Conservation (phyloP, 371 early-diverging fungal genomes). For the Funneliformis caledonium region DNA sequence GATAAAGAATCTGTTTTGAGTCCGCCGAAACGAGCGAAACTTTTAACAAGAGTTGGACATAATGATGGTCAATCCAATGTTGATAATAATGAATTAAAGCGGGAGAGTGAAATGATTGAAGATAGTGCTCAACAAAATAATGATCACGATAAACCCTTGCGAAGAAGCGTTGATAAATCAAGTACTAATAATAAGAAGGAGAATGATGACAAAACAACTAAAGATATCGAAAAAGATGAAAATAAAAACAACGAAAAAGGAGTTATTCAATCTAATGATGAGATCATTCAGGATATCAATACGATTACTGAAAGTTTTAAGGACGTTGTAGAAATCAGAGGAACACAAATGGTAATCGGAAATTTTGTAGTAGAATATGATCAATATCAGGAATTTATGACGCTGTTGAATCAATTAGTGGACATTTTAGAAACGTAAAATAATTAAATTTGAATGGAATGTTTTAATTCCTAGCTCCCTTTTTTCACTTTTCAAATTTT, state of each 20-base stretch:
- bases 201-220: neutral
- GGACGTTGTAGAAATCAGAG: neutral
- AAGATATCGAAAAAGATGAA: no score
- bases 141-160: neutral
- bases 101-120: neutral
- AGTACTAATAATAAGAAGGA: neutral
- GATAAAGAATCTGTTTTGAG: neutral
- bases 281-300: neutral
- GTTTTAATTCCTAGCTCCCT: no score
- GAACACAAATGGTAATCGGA: neutral
- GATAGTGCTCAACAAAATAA: neutral
- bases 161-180: neutral
- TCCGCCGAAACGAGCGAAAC: neutral
- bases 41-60: neutral
- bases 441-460: no score
- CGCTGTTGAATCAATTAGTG: neutral
- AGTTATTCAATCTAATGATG: neutral
- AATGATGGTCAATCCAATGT: neutral
- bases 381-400: neutral
- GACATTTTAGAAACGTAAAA: neutral
- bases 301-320: neutral
- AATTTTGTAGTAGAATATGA: neutral
- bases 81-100: neutral
- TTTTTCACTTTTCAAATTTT: no score
- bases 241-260: neutral